Percentiles rank a stretch among this genome's conserved stretches.
phyloP scores from a whole-genome alignment of 2,329 filamentous ascomycete species.

The Colletotrichum sansevieriae region DNA sequence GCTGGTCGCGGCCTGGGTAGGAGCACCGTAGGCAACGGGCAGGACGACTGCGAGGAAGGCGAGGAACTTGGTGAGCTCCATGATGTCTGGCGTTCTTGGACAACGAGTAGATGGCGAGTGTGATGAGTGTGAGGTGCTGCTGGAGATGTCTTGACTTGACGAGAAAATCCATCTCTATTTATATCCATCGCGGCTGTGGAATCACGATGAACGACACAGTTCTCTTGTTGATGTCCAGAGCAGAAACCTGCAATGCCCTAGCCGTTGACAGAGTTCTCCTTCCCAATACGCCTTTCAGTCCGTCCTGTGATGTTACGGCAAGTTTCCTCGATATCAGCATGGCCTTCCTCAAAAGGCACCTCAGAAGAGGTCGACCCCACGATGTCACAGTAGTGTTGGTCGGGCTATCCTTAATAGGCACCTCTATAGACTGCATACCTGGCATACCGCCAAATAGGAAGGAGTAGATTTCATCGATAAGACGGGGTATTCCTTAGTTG shows the following conservation, averaged over 20 bases:
- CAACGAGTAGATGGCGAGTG: constrained; percentile 17
- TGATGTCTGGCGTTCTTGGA: constrained; percentile 46
- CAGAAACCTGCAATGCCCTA: background rate
- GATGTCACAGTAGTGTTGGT: constrained; percentile 19
- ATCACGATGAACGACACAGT: constrained; percentile 6
- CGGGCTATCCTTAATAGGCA: constrained; percentile 1
- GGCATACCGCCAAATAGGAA: constrained; percentile 30
- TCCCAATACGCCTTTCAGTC: constrained; percentile 25
- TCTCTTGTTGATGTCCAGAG: constrained; percentile 1
- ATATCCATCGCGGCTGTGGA: constrained; percentile 15
- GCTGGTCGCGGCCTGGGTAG: constrained; percentile 50
- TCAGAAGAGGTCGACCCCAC: constrained; percentile 2
- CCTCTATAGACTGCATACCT: constrained; percentile 26
- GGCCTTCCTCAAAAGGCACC: constrained; percentile 24
- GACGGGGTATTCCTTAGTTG: constrained; percentile 3
- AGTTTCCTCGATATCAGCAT: constrained; percentile 5
- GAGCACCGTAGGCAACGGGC: constrained; percentile 56
- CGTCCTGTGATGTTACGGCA: constrained; percentile 17
- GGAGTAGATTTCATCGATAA: constrained; percentile 24
- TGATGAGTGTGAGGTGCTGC: constrained; percentile 22
- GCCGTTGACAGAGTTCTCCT: constrained; percentile 20
- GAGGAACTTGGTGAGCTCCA: constrained; percentile 56
- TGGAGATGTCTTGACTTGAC: background rate
- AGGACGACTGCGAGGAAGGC: constrained; percentile 54
- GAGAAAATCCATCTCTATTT: constrained; percentile 22